Conservation (phyloP, 768 basidiomycete genomes). For the Mycena epipterygia region DNA sequence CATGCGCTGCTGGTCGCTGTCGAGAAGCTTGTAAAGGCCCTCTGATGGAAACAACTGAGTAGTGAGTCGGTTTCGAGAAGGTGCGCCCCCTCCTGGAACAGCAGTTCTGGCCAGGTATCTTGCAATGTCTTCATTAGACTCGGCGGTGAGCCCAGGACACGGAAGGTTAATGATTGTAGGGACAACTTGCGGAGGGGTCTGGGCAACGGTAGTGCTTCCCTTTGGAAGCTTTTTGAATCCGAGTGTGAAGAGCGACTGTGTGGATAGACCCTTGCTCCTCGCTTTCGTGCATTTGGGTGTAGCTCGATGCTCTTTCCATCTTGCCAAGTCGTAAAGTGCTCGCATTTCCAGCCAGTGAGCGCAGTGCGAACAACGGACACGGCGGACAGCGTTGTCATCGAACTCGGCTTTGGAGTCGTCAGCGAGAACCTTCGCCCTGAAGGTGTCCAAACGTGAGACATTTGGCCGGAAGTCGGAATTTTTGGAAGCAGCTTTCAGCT, state of each 20-base stretch:
- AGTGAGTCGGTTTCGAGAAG: slow-evolving; percentile 12
- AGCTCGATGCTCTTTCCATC: slow-evolving; percentile 33
- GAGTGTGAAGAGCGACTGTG: background rate
- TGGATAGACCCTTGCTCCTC: background rate
- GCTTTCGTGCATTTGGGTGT: slow-evolving; percentile 25
- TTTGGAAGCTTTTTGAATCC: slow-evolving; percentile 1
- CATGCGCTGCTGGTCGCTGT: background rate
- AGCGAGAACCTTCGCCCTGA: background rate
- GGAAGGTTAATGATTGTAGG: slow-evolving; percentile 9
- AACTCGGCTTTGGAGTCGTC: slow-evolving; percentile 31
- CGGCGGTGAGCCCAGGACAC: slow-evolving; percentile 31
- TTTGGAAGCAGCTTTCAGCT: background rate
- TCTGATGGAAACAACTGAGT: background rate
- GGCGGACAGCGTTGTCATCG: slow-evolving; percentile 19
- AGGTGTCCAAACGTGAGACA: background rate
- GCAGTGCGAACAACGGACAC: slow-evolving; percentile 37
- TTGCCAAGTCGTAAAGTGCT: slow-evolving; percentile 29
- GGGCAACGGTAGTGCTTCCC: too few species aligned
- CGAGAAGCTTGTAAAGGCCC: background rate
- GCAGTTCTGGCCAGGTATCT: slow-evolving; percentile 18
- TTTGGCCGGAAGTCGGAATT: background rate
- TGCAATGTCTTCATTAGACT: slow-evolving; percentile 8
- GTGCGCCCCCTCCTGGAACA: slow-evolving; percentile 29
- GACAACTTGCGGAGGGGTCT: background rate
- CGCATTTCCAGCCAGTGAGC: slow-evolving; percentile 35